A percentile compares a stretch with the other conserved stretches of the same genome.
phyloP scores from a whole-genome alignment of 2,329 filamentous ascomycete genomes.

The Exserohilum turcica region DNA sequence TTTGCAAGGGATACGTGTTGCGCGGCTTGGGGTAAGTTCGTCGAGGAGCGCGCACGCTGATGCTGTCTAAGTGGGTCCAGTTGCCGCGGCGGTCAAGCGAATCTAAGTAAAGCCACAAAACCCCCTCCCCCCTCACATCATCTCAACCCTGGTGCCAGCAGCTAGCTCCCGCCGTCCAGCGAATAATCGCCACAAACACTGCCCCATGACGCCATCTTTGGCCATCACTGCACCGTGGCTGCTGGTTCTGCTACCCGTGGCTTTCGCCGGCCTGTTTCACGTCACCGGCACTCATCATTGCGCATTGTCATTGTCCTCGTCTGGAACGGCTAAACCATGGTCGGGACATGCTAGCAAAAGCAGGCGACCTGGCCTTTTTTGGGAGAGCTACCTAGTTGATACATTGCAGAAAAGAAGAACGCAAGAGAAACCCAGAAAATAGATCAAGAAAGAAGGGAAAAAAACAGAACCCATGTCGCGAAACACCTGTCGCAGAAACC shows the following conservation, averaged over 20 bases:
- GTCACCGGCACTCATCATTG: slow-evolving; percentile 1
- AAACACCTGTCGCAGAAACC: slow-evolving; percentile 23
- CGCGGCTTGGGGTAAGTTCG: slow-evolving; percentile 14
- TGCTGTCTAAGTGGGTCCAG: slow-evolving; percentile 35
- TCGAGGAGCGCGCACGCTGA: slow-evolving; percentile 27
- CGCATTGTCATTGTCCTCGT: not conserved
- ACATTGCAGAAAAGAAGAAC: slow-evolving; percentile 36
- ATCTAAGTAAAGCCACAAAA: slow-evolving; percentile 7
- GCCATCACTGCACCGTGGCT: not conserved
- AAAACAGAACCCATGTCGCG: slow-evolving; percentile 15
- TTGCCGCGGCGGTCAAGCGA: slow-evolving; percentile 24
- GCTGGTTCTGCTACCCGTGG: not conserved
- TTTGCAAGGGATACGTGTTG: slow-evolving; percentile 10
- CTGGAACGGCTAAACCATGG: slow-evolving; percentile 24
- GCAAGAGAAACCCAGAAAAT: slow-evolving; percentile 20
- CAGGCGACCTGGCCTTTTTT: slow-evolving; percentile 34
- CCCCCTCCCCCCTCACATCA: slow-evolving; percentile 15
- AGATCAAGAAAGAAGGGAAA: slow-evolving; percentile 17
- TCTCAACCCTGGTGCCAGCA: slow-evolving; percentile 3
- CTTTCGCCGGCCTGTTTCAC: not conserved
- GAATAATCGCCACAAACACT: slow-evolving; percentile 10
- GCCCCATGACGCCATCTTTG: slow-evolving; percentile 20
- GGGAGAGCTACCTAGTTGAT: slow-evolving; percentile 40
- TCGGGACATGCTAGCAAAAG: slow-evolving; percentile 24
- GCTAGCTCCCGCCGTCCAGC: slow-evolving; percentile 9